Base-by-base conservation (phyloP, 208 protist species). In the Leishmania tarentolae region DNA sequence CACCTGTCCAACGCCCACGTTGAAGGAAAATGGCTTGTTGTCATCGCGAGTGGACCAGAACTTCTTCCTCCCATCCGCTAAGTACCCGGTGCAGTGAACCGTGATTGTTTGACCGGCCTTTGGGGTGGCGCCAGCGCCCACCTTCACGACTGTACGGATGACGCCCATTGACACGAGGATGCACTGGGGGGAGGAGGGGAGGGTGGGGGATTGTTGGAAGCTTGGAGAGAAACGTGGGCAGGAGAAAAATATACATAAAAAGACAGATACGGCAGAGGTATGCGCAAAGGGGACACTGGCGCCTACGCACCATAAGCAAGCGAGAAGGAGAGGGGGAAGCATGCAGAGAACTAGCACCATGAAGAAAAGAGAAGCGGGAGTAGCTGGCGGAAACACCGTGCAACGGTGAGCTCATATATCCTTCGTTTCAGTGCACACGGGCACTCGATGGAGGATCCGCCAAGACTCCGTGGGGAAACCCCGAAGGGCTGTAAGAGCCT, bases 11-110 rank as follows among this genome's bases (percentile, higher is more conserved):
- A 90, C 50, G 47, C 97, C 98, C 8, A 99, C 90, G 50, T 86
- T 82, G 87, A 99, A 99, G 53, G 90, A 87, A 77, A 99, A 99
- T 1, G 97, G 95, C 19, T 91, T 84, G 63, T 95, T 90, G 81
- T 94, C 91, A 74, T 97, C 93, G 17, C 84, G 79, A 31, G 94
- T 98, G 71, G 90, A 94, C 94, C 96, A 98, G 78, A 98, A 98
- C 85, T 95, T 95, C 82, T 96, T 96, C 69, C 86, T 90, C 53
- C 91, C 90, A 40, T 95, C 91, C 6, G 89, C 87, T n/a, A 98
- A 84, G 81, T 91, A 96, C 21, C 94, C 96, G n/a, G 94, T 97
- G 87, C 92, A 95, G 85, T 97, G 96, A 56, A 98, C 94, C 7
- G 91, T 97, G 72, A 98, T 90, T 8, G 68, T 91, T 70, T 98